Base-by-base conservation (phyloP, 2,329 filamentous ascomycete genomes). In the Hypoxylon sp. region DNA sequence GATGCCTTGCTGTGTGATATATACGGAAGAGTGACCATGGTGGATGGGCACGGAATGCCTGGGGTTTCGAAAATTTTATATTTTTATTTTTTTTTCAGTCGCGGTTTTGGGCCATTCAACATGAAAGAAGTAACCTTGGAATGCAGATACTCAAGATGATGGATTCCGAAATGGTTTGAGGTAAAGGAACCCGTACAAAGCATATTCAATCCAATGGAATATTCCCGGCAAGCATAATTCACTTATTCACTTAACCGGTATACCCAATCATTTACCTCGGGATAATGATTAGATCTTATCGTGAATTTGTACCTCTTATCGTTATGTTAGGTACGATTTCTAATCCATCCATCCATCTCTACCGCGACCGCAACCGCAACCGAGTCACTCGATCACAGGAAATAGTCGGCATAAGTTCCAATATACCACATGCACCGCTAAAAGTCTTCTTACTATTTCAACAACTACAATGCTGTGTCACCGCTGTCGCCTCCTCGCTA, bases 401-500 rank as follows among this genome's bases (percentile, higher is more conserved):
- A 30, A 3, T 37, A 55, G 13, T 6, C 37, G 11, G 37, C n/a
- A 6, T n/a, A 41, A 34, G 37, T 19, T 41, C 6, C 2, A 2
- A 41, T 41, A 41, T n/a, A 7, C 19, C 17, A 8, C n/a, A 41
- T 41, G 19, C 37, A 7, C 19, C 17, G n/a, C 17, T 15, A 8
- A 41, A 39, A 17, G 13, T 13, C 11, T 39, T 22, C 4, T 47
- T 34, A 19, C 49, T 48, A 43, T 56, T 56, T 19, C 43, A 47
- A 61, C 50, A 20, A 44, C n/a, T 30, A 47, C 24, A 7, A 73
- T 74, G 73, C 28, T 70, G 15, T 68, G 70, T 60, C 46, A 63
- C 37, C 65, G 58, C 32, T 72, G 68, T 49, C 64, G 67, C 54
- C 68, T 68, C 59, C 59, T 69, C n/a, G 62, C 60, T 43, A 57